These are phyloP conservation scores for Yarrowia hollandica DNA, from an alignment of 805 yeast species.

Conservation along the genomic window DNA sequence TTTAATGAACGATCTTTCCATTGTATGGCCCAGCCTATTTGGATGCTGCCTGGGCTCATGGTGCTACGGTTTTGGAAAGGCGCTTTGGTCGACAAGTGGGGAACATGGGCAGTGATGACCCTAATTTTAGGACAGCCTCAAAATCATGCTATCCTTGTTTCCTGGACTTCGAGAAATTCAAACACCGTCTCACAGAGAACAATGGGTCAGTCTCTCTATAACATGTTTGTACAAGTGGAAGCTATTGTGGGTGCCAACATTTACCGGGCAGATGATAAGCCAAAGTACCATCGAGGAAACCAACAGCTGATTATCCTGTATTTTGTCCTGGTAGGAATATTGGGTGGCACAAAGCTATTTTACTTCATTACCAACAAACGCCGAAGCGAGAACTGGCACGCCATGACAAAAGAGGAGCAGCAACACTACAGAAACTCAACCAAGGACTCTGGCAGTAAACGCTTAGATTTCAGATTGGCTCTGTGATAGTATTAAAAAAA, in stretches of 20 bases:
- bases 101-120: constrained; percentile 38
- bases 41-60: constrained; percentile 32
- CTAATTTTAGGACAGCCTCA: constrained; percentile 40
- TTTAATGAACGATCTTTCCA: constrained; percentile 32
- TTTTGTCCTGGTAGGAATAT: constrained; percentile 31
- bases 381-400: constrained; percentile 53
- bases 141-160: constrained; percentile 55
- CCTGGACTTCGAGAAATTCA: constrained; percentile 64
- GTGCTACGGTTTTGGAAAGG: constrained; percentile 34
- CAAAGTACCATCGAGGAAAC: constrained; percentile 62
- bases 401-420: constrained; percentile 52
- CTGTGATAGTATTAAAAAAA: no score
- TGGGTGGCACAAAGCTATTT: constrained; percentile 39
- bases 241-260: constrained; percentile 56
- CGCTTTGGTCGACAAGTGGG: constrained; percentile 37
- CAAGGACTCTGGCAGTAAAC: constrained; percentile 55
- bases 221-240: constrained; percentile 63
- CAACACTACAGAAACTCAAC: constrained; percentile 49
- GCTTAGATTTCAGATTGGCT: constrained; percentile 54
- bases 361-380: constrained; percentile 40
- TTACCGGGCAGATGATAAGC: constrained; percentile 58
- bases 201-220: constrained; percentile 63
- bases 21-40: constrained; percentile 31
- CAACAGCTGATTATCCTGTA: constrained; percentile 36
- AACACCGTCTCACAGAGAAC: constrained; percentile 62